Conservation (phyloP, 371 early-diverging fungal species). For the Apophysomyces variabilis region DNA sequence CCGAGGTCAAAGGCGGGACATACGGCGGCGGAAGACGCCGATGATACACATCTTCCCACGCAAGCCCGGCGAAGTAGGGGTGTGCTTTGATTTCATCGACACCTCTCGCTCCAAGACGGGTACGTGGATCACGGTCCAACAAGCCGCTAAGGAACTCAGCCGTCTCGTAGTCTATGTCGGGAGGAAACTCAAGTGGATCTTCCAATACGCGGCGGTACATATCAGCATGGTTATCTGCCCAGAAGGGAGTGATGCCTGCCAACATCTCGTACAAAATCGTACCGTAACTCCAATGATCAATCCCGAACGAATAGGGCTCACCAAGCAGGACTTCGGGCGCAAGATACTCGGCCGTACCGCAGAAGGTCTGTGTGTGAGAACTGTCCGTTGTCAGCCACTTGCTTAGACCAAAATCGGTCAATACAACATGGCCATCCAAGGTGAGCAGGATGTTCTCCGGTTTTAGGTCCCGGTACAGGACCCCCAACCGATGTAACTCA, state of each 20-base stretch:
- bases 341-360: slow-evolving; percentile 94
- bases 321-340: slow-evolving; percentile 91
- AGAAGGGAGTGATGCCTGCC: slow-evolving; percentile 79
- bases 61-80: slow-evolving; percentile 67
- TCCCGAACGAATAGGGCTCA: slow-evolving; percentile 80
- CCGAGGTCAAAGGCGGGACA: slow-evolving; percentile 55
- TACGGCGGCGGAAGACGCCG: slow-evolving; percentile 61
- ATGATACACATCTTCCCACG: slow-evolving; percentile 72
- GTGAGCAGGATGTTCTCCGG: slow-evolving; percentile 91
- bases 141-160: slow-evolving; percentile 64
- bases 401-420: slow-evolving; percentile 93
- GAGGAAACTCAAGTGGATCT: slow-evolving; percentile 77
- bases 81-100: slow-evolving; percentile 71
- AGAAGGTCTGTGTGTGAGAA: slow-evolving; percentile 84
- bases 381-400: slow-evolving; percentile 53
- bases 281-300: slow-evolving; percentile 98
- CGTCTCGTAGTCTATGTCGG: slow-evolving; percentile 61
- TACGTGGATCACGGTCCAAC: slow-evolving; percentile 66
- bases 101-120: slow-evolving; percentile 64
- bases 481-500: slow-evolving; percentile 84
- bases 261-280: slow-evolving; percentile 90
- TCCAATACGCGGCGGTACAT: slow-evolving; percentile 85
- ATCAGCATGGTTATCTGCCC: slow-evolving; percentile 74
- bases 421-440: slow-evolving; percentile 79
- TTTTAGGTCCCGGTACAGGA: slow-evolving; percentile 91